Evolutionary conservation across 768 basidiomycete genomes (phyloP), one percentile per base, ranked within the genome.

Genomic region (Psilocybe subaeruginosa): DNA sequence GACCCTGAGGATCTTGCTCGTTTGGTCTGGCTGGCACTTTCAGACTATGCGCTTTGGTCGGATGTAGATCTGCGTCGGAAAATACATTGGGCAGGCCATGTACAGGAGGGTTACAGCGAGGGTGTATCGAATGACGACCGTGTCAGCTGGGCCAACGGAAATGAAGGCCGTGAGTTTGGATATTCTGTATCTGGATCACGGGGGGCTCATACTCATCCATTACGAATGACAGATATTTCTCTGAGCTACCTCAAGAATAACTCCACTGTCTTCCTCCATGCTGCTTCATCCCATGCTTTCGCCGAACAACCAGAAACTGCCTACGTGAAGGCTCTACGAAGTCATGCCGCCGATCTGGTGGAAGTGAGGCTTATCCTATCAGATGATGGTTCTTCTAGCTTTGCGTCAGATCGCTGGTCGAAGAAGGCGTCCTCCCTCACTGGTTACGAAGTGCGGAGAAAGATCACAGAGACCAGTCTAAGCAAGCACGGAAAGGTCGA

Each of bases 41-140:
- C 91, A 4, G 84, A 91, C 67, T 84, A 91, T 71, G 78, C 81
- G 7, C 69, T 92, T 8, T 93, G 90, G 91, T 68, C 72, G 3
- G 83, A 91, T 66, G 72, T 81, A 0, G 85, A 86, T 54, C 68
- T 91, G 8, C 75, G 84, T 27, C 72, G 79, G 54, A 79, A 74
- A 31, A 73, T 88, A 12, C 84, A 85, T 51, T 49, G 49, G 57
- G 39, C 37, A 14, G 33, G 35, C 16, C 9, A 49, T 14, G 55
- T 71, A 69, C 63, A 77, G 71, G 52, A 67, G 47, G 45, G 53
- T 16, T 60, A 35, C 68, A 62, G 65, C 29, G 81, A 43, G 80
- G 81, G 62, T 90, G 88, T 88, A 3, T n/a, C 37, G 14, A 33
- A 43, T 30, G 16, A 41, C 27, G 33, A 59, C 23, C 39, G 43